phyloP scores from a whole-genome alignment of 257 asterid genomes.

The Phtheirospermum japonicum region DNA sequence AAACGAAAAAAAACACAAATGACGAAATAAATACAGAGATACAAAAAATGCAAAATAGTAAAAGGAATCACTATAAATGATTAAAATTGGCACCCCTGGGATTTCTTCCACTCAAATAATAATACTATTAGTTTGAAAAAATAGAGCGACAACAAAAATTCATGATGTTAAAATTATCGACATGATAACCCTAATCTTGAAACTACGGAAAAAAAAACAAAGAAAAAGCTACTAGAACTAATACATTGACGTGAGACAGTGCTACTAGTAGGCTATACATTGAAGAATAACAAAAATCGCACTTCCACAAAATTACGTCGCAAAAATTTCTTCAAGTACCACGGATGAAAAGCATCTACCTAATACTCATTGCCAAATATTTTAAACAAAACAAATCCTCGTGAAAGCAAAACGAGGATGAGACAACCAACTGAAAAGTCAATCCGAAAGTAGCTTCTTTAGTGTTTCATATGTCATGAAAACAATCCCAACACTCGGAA shows the following conservation, averaged over 20 bases:
- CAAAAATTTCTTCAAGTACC: no score
- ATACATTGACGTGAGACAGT: constrained; percentile 26
- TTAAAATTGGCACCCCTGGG: neutral
- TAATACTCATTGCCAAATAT: no score
- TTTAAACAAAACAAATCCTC: neutral
- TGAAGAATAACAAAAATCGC: neutral
- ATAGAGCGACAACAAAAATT: constrained; percentile 9
- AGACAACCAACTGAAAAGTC: constrained; percentile 37
- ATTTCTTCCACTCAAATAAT: neutral
- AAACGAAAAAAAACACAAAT: no score
- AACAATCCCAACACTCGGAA: constrained; percentile 88
- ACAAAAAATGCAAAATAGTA: neutral
- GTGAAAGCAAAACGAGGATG: neutral
- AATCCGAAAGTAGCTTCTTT: constrained; percentile 67
- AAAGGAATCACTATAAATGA: neutral
- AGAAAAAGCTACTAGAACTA: constrained; percentile 5
- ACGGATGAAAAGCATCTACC: no score
- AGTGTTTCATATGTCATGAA: constrained; percentile 92
- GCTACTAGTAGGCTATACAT: no score
- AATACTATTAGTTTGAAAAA: neutral
- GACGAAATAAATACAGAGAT: no score
- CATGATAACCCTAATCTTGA: neutral
- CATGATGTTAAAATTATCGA: no score
- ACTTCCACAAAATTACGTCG: no score
- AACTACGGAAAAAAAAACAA: neutral